phyloP scores from a whole-genome alignment of 2,329 filamentous ascomycete species.

The Stylonectria norvegica region DNA sequence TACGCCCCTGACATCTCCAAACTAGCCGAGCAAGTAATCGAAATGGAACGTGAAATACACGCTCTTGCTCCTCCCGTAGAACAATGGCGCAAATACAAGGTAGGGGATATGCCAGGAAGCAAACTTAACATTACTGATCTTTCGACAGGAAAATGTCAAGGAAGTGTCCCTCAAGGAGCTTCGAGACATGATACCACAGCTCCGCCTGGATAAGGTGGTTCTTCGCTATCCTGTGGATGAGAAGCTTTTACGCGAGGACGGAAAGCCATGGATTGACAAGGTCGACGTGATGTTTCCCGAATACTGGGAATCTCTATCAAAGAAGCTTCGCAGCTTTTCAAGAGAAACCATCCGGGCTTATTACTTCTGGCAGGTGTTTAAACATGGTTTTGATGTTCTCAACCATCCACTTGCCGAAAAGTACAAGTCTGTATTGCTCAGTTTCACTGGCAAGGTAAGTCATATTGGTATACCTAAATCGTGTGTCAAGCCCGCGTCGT shows the following conservation, averaged over 20 bases:
- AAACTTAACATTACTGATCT: not conserved
- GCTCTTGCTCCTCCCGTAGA: constrained; percentile 1
- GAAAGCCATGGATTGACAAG: not conserved
- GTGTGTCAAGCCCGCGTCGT: too few species aligned
- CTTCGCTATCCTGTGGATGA: not conserved
- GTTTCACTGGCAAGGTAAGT: constrained; percentile 7
- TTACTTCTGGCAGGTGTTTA: constrained; percentile 15
- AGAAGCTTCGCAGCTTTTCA: constrained; percentile 2
- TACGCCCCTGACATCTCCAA: too few species aligned
- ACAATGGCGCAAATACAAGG: constrained; percentile 4
- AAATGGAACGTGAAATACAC: constrained; percentile 6
- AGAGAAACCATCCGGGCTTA: constrained; percentile 12
- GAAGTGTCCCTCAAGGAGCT: constrained; percentile 1
- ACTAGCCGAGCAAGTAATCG: constrained; percentile 4
- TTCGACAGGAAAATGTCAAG: constrained; percentile 1
- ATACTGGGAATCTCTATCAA: constrained; percentile 6
- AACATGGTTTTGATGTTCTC: constrained; percentile 7
- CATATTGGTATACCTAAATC: too few species aligned
- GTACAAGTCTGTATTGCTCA: constrained; percentile 1
- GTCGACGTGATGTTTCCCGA: constrained; percentile 11
- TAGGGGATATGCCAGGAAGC: too few species aligned
- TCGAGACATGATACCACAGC: constrained; percentile 1
- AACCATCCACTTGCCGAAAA: not conserved
- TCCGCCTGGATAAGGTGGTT: constrained; percentile 3
- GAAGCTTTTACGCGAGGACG: too few species aligned